phyloP scores from a whole-genome alignment of 2,329 filamentous ascomycete genomes.

The Aspergillus viridinutans region DNA sequence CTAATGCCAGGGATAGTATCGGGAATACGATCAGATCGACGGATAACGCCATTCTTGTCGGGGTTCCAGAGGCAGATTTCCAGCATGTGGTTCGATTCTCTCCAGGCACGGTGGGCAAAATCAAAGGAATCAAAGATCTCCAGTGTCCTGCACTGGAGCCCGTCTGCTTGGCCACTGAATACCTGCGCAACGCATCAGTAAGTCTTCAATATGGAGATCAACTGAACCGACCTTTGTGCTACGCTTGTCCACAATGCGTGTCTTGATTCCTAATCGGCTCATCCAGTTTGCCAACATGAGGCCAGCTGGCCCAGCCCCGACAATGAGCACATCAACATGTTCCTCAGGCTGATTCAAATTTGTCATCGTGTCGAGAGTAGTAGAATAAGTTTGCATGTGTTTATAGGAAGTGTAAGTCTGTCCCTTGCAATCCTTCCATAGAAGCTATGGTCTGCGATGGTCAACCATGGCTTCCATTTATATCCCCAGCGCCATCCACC shows the following conservation, averaged over 20 bases:
- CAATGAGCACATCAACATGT: constrained; percentile 12
- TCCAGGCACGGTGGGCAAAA: constrained; percentile 58
- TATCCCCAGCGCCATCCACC: neutral
- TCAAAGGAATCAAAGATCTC: constrained; percentile 73
- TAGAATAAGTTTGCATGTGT: neutral
- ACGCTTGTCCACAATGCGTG: constrained; percentile 15
- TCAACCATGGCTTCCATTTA: neutral
- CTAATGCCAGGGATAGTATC: constrained; percentile 61
- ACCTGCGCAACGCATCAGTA: neutral
- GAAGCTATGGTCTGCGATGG: neutral
- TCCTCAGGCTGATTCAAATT: neutral
- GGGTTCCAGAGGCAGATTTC: constrained; percentile 51
- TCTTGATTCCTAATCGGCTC: constrained; percentile 10
- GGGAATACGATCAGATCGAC: constrained; percentile 56
- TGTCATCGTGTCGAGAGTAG: neutral
- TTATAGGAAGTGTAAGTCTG: neutral
- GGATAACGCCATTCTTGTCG: constrained; percentile 53
- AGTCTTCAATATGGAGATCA: neutral
- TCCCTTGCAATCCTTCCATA: neutral
- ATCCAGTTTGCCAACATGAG: constrained; percentile 12
- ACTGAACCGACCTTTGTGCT: constrained; percentile 1
- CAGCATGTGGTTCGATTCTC: constrained; percentile 23
- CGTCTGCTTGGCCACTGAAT: constrained; percentile 46
- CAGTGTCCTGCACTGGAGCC: constrained; percentile 61
- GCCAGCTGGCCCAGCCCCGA: constrained; percentile 13